phyloP scores from a whole-genome alignment of 2,329 filamentous ascomycete genomes.

The Fusarium humuli region DNA sequence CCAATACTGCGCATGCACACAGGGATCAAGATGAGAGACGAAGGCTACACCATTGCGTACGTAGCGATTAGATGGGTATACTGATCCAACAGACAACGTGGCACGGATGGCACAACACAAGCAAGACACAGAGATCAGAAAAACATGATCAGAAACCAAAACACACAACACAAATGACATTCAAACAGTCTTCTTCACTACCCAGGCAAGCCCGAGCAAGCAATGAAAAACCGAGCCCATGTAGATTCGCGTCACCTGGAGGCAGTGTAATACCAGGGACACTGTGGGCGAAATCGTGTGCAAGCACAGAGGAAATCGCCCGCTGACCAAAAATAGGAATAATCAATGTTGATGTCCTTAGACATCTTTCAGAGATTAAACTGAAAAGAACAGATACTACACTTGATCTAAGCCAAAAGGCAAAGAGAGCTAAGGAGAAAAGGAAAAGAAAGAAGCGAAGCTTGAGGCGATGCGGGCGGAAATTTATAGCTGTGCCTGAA shows the following conservation, averaged over 20 bases:
- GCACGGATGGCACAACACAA: background rate
- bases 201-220: slow-evolving; percentile 49
- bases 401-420: slow-evolving; percentile 88
- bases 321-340: slow-evolving; percentile 71
- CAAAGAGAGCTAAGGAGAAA: slow-evolving; percentile 59
- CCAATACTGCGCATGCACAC: background rate
- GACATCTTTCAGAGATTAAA: slow-evolving; percentile 93
- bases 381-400: slow-evolving; percentile 98
- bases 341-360: slow-evolving; percentile 81
- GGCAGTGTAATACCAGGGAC: slow-evolving; percentile 54
- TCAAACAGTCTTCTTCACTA: slow-evolving; percentile 49
- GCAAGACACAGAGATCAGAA: background rate
- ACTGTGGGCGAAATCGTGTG: slow-evolving; percentile 55
- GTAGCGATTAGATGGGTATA: background rate
- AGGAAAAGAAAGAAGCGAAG: slow-evolving; percentile 42
- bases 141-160: too few species aligned
- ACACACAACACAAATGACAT: background rate
- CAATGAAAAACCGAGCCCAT: slow-evolving; percentile 53
- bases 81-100: background rate
- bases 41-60: too few species aligned
- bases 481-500: slow-evolving; percentile 38
- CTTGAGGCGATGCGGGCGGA: slow-evolving; percentile 5
- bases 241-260: slow-evolving; percentile 54
- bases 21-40: background rate
- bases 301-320: slow-evolving; percentile 56